Evolutionary conservation across 352 stramenopile species (phyloP), one percentile per base, ranked within the genome.

Genomic region (Phytopythium chamaehyphon): DNA sequence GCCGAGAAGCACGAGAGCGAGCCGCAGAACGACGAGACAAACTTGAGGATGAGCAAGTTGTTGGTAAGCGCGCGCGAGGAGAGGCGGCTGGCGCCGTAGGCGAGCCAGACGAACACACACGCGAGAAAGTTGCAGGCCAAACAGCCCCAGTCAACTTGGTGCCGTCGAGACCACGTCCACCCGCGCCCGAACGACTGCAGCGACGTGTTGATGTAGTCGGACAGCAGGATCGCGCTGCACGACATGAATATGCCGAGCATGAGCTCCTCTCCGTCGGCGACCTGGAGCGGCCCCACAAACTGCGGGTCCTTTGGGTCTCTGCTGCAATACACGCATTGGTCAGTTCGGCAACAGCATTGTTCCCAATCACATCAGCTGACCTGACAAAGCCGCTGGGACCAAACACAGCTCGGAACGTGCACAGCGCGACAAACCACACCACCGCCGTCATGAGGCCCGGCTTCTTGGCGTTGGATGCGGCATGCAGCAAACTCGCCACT

Each of bases 281-380:
- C 71, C 43, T 67, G 69, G 33, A 86, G 37, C 15, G 52, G 58
- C 21, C 78, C 78, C 46, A 89, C 69, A 55, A 89, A 88, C 23
- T 88, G 78, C 18, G 84, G 77, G 28, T 94, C 84, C 9, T 88
- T 94, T 1, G 76, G 82, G 47, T 94, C 84, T 40, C 79, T 94
- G 21, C 3, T 44, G 12, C 16, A 38, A 22, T 31, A 33, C n/a
- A n/a, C n/a, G n/a, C n/a, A n/a, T n/a, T n/a, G n/a, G n/a, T n/a
- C n/a, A n/a, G n/a, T n/a, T n/a, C n/a, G n/a, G n/a, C n/a, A n/a
- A n/a, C n/a, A n/a, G n/a, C n/a, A n/a, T n/a, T n/a, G n/a, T n/a
- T n/a, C n/a, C n/a, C 15, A n/a, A 23, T 10, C 3, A 19, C 33
- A 54, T n/a, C n/a, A n/a, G n/a, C 50, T 36, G 58, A 88, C 78